phyloP scores from a whole-genome alignment of 2,329 filamentous ascomycete genomes.

The Ascochyta lentis region DNA sequence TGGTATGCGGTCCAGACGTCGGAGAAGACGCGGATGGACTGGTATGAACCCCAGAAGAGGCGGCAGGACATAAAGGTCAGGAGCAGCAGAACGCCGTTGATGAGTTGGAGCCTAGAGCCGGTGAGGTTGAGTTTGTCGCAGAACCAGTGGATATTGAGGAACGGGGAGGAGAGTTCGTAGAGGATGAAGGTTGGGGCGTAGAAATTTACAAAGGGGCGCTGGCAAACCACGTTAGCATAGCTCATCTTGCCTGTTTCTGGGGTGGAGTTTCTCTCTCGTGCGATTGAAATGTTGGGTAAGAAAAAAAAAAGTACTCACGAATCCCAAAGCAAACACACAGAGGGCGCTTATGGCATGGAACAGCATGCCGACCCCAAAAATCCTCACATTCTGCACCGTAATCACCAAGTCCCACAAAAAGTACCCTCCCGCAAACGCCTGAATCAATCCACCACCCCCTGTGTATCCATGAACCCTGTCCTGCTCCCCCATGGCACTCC shows the following conservation, averaged over 20 bases:
- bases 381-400: constrained; percentile 69
- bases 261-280: not conserved
- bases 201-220: constrained; percentile 86
- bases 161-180: constrained; percentile 85
- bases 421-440: constrained; percentile 79
- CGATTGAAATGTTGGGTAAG: not conserved
- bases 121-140: constrained; percentile 86
- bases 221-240: constrained; percentile 1
- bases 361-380: constrained; percentile 79
- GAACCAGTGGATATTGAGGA: constrained; percentile 91
- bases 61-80: constrained; percentile 78
- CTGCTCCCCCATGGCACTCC: constrained; percentile 69
- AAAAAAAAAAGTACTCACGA: constrained; percentile 63
- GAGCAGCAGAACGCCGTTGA: constrained; percentile 77
- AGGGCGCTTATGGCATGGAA: constrained; percentile 79
- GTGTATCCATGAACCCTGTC: constrained; percentile 81
- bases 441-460: constrained; percentile 73
- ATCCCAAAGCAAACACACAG: constrained; percentile 77
- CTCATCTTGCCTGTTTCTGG: not conserved
- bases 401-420: constrained; percentile 83
- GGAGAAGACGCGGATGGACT: constrained; percentile 68
- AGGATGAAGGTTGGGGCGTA: constrained; percentile 83
- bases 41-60: constrained; percentile 78
- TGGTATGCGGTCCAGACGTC: constrained; percentile 65
- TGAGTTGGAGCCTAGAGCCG: constrained; percentile 73